These are phyloP conservation scores for Microbotryomycetes sp. DNA, from an alignment of 1,284 basidiomycete species.

Conservation along the genomic window DNA sequence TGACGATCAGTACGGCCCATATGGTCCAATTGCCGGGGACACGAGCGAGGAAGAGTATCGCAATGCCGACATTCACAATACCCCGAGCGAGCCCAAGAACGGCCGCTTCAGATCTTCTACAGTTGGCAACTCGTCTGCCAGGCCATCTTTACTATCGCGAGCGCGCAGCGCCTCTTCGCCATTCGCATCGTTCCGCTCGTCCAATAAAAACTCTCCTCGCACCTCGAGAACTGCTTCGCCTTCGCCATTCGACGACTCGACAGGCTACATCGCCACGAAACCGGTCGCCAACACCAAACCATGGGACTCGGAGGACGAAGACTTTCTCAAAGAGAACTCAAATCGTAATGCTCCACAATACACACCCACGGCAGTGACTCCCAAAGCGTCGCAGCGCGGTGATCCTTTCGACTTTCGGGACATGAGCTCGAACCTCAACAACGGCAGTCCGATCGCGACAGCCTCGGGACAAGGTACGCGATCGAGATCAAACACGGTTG, in stretches of 20 bases:
- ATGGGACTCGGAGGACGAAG: constrained; percentile 28
- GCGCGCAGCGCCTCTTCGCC: not conserved
- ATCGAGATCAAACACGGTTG: constrained; percentile 1
- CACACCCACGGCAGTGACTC: not conserved
- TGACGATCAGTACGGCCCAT: constrained; percentile 8
- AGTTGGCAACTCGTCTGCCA: not conserved
- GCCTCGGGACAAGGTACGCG: constrained; percentile 1
- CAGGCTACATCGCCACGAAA: not conserved
- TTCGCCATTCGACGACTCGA: not conserved
- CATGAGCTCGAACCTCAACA: not conserved
- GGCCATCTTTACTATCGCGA: not conserved
- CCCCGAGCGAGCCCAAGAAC: not conserved
- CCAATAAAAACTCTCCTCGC: not conserved
- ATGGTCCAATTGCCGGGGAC: not conserved
- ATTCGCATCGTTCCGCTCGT: not conserved
- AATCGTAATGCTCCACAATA: not conserved
- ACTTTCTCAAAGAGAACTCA: not conserved
- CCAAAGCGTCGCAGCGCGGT: not conserved
- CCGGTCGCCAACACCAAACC: constrained; percentile 12
- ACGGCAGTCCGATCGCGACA: not conserved
- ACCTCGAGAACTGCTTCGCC: not conserved
- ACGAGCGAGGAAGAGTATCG: not conserved
- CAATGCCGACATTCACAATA: not conserved
- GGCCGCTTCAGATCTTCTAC: not conserved
- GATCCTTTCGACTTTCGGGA: not conserved